A percentile compares a stretch with the other conserved stretches of the same genome.
Conservation (phyloP, 768 basidiomycete species). For the Pulveroboletus sp. region DNA sequence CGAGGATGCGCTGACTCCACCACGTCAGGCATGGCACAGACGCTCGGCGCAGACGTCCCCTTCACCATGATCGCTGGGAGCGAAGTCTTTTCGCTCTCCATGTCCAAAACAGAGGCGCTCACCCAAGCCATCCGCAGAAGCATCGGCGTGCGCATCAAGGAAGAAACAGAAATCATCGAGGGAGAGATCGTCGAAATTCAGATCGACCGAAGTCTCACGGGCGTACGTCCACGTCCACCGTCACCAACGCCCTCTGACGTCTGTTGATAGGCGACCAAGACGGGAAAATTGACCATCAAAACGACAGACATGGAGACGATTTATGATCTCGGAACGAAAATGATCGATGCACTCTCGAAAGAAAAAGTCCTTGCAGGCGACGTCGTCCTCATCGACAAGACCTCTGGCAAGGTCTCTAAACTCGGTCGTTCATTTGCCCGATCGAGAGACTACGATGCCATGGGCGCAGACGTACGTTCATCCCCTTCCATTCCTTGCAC, state of each 20-base stretch:
- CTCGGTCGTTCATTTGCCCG: conserved; percentile 95
- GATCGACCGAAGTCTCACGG: conserved; percentile 94
- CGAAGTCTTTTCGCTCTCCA: conserved; percentile 96
- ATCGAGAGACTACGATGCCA: conserved; percentile 96
- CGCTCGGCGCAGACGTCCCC: conserved; percentile 88
- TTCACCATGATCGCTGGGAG: conserved; percentile 98
- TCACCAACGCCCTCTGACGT: not conserved
- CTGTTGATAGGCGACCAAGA: conserved; percentile 80
- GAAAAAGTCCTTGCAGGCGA: conserved; percentile 96
- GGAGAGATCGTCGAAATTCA: conserved; percentile 99
- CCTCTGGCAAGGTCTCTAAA: conserved; percentile 94
- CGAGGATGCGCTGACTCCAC: no score
- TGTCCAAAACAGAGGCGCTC: conserved; percentile 97
- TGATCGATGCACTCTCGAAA: conserved; percentile 97
- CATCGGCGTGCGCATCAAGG: conserved; percentile 96
- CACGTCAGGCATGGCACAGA: conserved; percentile 99
- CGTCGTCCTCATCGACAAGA: conserved; percentile 95
- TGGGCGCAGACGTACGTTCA: conserved; percentile 90
- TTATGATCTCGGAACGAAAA: conserved; percentile 97
- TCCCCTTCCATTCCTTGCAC: not conserved
- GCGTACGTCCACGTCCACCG: conserved; percentile 47
- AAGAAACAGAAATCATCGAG: conserved; percentile 95
- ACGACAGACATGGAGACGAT: conserved; percentile 99
- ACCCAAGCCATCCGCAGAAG: conserved; percentile 95
- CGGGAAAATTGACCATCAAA: conserved; percentile 95